Base-by-base conservation (phyloP, 2,329 filamentous ascomycete species). In the Thermothelomyces thermophilus region DNA sequence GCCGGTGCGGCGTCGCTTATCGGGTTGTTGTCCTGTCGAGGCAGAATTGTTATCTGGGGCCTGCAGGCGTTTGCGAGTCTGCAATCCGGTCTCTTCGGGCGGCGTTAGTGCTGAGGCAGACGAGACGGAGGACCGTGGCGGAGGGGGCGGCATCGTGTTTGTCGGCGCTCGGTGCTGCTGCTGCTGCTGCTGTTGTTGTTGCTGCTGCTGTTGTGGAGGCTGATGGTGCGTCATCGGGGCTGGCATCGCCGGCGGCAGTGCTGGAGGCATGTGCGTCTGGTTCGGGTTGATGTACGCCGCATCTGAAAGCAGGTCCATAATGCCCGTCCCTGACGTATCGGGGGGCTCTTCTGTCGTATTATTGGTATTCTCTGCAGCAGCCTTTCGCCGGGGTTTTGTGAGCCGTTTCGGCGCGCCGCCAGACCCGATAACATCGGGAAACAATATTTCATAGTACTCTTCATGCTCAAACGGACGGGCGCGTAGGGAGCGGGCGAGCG, bases 391-490 rank as follows among this genome's bases (percentile, higher is more conserved):
- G 9, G 75, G 73, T 60, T 76, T 79, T 66, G 78, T 79, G 56
- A 80, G 71, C 26, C 78, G 73, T 61, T 80, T 80, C 0, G 78
- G 77, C 1, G 77, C 77, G 46, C 78, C 78, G 19, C 77, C 76
- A 1, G 78, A 80, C 10, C 78, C 78, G 37, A 81, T 69, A 8
- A 82, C 77, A 49, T 82, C 78, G 26, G 77, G 76, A 52, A 80
- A 82, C 9, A 82, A 66, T 19, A 80, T 71, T 60, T 81, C 77
- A 73, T 80, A 79, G 61, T 70, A 81, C 33, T 79, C 73, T 60
- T 81, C 77, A 58, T 82, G 76, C 19, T 82, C 77, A 58, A 82
- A 81, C 1, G 77, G 73, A 13, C 78, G 70, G 28, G 77, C 76
- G 47, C 76, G 72, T 5, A 82, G 66, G 7, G 77, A 76, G 51